A percentile compares a stretch with the other conserved stretches of the same genome.
Evolutionary conservation across 805 yeast species (phyloP).

Genomic region (Cephaloascus albidus): DNA sequence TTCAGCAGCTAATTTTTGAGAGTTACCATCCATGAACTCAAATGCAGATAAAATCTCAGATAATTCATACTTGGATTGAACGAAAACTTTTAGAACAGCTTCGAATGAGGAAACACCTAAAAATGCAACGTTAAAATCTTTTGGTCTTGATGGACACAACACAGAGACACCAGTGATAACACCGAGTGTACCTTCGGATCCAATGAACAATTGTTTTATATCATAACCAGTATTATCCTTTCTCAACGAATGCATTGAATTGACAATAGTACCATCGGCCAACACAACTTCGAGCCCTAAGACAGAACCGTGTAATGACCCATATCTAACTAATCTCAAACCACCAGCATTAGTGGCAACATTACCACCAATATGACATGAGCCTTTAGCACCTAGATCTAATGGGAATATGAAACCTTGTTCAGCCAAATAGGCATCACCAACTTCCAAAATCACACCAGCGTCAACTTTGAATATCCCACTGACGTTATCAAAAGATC

Average conservation of each 20-base stretch:
- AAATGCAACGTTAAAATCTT: constrained; percentile 79
- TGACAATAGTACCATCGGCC: constrained; percentile 76
- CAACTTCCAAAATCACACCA: constrained; percentile 80
- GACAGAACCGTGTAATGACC: constrained; percentile 87
- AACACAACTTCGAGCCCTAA: constrained; percentile 89
- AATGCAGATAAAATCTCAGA: constrained; percentile 86
- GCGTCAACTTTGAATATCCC: constrained; percentile 89
- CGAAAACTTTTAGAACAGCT: constrained; percentile 75
- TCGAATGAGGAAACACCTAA: constrained; percentile 76
- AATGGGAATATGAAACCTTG: constrained; percentile 87
- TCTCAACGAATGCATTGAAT: constrained; percentile 77
- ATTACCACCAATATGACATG: constrained; percentile 92
- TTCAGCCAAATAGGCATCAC: constrained; percentile 70
- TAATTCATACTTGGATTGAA: constrained; percentile 66
- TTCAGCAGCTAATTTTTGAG: constrained; percentile 53
- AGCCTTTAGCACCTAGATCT: constrained; percentile 94
- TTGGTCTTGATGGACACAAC: constrained; percentile 83
- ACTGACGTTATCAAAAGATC: constrained; percentile 72
- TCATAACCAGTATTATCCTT: constrained; percentile 96
- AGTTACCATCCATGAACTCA: constrained; percentile 82
- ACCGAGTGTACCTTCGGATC: constrained; percentile 90
- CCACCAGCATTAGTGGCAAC: constrained; percentile 98
- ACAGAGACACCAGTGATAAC: constrained; percentile 85
- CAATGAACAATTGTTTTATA: constrained; percentile 85
- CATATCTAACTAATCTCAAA: constrained; percentile 75